Conservation (phyloP, 1,284 basidiomycete genomes). For the Vanrija sp. region DNA sequence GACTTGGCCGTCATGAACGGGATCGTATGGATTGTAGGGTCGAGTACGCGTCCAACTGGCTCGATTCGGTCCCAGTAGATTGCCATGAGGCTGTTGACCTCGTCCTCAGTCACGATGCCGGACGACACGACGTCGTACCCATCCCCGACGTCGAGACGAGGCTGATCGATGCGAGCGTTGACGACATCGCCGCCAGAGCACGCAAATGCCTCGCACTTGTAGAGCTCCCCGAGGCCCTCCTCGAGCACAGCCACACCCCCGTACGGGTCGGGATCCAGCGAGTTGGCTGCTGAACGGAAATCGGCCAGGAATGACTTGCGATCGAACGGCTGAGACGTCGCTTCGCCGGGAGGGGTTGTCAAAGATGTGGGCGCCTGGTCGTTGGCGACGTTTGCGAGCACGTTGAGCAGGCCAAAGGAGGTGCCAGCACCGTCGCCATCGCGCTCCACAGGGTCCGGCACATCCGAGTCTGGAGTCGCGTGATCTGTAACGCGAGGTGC, state of each 20-base stretch:
- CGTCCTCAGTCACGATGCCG: constrained; percentile 8
- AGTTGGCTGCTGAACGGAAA: constrained; percentile 10
- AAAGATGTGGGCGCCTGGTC: constrained; percentile 6
- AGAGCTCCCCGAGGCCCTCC: constrained; percentile 4
- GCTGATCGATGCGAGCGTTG: constrained; percentile 17
- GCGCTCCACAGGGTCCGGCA: no score
- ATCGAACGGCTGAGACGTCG: constrained; percentile 6
- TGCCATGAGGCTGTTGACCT: constrained; percentile 8
- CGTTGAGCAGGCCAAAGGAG: constrained; percentile 17
- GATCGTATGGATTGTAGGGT: constrained; percentile 16
- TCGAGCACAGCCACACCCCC: constrained; percentile 19
- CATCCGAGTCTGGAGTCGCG: no score
- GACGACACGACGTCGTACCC: constrained; percentile 13
- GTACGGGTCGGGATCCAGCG: constrained; percentile 18
- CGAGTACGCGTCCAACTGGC: constrained; percentile 11
- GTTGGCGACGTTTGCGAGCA: constrained; percentile 18
- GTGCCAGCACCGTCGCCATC: no score
- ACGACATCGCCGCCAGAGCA: constrained; percentile 15
- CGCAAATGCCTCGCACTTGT: background rate
- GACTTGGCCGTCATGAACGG: constrained; percentile 11
- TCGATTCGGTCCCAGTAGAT: constrained; percentile 17
- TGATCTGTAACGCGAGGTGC: no score
- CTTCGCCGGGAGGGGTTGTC: background rate
- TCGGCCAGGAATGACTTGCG: constrained; percentile 9
- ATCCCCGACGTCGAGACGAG: constrained; percentile 10